Conservation (phyloP, 495 filamentous ascomycete genomes). For the Aspergillus haitiensis region DNA sequence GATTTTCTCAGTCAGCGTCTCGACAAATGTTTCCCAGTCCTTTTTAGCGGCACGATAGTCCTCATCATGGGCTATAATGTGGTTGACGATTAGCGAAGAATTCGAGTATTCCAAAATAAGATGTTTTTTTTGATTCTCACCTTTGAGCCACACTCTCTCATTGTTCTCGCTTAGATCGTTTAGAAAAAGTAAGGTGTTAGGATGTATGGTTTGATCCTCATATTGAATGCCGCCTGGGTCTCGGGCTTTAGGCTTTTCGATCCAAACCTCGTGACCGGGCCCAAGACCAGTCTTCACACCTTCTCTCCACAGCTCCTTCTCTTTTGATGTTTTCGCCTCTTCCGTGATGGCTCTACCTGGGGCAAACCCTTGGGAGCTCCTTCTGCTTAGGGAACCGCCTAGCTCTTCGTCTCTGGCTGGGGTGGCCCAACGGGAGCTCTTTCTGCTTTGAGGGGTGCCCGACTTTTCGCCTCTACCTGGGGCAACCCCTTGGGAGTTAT, state of each 20-base stretch:
- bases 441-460: too few relatives aligned
- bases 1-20: conserved; percentile 66
- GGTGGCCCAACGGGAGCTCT: too few relatives aligned
- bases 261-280: conserved; percentile 64
- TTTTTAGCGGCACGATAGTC: conserved; percentile 74
- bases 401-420: conserved; percentile 27
- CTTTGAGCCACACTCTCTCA: conserved; percentile 77
- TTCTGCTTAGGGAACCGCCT: conserved; percentile 20
- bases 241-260: conserved; percentile 68
- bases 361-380: neutral
- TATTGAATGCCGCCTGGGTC: conserved; percentile 67
- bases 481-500: too few relatives aligned
- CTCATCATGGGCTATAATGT: conserved; percentile 62
- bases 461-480: too few relatives aligned
- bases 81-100: conserved; percentile 14
- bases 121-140: conserved; percentile 38
- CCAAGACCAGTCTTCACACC: conserved; percentile 58
- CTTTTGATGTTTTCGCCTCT: conserved; percentile 28
- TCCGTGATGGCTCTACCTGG: conserved; percentile 9
- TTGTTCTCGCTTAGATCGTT: conserved; percentile 75
- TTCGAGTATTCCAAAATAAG: neutral
- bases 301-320: conserved; percentile 57
- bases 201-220: conserved; percentile 67
- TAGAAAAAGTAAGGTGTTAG: conserved; percentile 79
- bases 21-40: conserved; percentile 77